These are phyloP conservation scores for Gossypium aridum DNA, from an alignment of 441 rosid genomes.

Conservation along the genomic window DNA sequence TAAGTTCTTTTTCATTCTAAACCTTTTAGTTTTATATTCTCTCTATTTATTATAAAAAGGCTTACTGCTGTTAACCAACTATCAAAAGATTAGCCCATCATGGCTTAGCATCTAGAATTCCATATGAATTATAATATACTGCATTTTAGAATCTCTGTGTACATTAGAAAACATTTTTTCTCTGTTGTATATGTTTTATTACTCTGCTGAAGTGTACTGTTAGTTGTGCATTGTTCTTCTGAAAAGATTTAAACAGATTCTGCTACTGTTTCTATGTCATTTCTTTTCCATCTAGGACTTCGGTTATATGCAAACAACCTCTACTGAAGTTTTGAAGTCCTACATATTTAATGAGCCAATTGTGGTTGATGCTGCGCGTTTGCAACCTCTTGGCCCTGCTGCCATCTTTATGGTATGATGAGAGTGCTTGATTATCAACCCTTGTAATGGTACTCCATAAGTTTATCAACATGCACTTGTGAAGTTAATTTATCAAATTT, in stretches of 20 bases:
- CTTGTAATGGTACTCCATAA: background rate
- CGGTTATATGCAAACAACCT: conserved; percentile 83
- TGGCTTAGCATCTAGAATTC: background rate
- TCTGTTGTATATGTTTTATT: background rate
- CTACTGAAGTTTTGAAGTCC: conserved; percentile 67
- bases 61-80: background rate
- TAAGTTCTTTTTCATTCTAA: conserved; percentile 34
- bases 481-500: conserved; percentile 16
- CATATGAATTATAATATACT: background rate
- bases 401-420: conserved; percentile 71
- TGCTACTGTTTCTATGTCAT: background rate
- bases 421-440: background rate
- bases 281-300: conserved; percentile 50
- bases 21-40: background rate
- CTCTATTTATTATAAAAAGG: background rate
- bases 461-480: conserved; percentile 2
- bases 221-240: background rate
- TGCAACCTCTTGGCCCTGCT: conserved; percentile 89
- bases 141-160: background rate
- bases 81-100: background rate
- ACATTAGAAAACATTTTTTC: background rate
- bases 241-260: background rate
- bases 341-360: conserved; percentile 87
- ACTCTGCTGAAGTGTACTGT: background rate
- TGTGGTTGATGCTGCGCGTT: conserved; percentile 67